Percentiles rank a stretch among this genome's conserved stretches.
Conservation (phyloP, 2,329 filamentous ascomycete species). For the Xylariaceae sp. region DNA sequence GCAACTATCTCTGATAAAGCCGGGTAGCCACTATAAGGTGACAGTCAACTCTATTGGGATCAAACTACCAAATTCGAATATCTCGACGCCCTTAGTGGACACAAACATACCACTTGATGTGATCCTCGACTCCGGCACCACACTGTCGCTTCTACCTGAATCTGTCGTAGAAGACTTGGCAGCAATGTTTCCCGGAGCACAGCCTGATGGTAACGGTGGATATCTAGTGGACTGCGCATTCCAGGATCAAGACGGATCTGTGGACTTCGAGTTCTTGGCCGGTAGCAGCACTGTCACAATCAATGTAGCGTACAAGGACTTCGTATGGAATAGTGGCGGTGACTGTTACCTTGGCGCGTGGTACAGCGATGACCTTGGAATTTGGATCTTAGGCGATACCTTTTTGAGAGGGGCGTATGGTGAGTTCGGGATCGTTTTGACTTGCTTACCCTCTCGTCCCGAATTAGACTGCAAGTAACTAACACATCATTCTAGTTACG, state of each 20-base stretch:
- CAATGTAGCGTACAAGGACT: conserved; percentile 27
- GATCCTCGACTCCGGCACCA: conserved; percentile 52
- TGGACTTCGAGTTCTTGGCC: conserved; percentile 45
- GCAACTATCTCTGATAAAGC: neutral
- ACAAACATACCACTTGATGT: conserved; percentile 35
- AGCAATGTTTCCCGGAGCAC: conserved; percentile 37
- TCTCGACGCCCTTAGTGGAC: conserved; percentile 12
- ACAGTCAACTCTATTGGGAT: conserved; percentile 22
- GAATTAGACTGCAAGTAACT: neutral
- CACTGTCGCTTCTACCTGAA: conserved; percentile 44
- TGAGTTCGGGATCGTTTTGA: conserved; percentile 13
- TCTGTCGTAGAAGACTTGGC: conserved; percentile 41
- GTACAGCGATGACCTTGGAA: conserved; percentile 18
- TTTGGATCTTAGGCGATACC: conserved; percentile 31
- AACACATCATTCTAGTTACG: conserved; percentile 15
- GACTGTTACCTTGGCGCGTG: conserved; percentile 27
- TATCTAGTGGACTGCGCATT: conserved; percentile 43
- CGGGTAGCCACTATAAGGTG: conserved; percentile 27
- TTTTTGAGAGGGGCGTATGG: conserved; percentile 31
- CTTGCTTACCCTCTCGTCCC: neutral
- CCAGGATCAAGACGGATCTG: conserved; percentile 34
- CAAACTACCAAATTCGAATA: conserved; percentile 12
- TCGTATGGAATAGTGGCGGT: conserved; percentile 29
- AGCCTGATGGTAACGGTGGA: conserved; percentile 38
- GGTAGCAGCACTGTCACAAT: conserved; percentile 27